Evolutionary conservation across 2,329 filamentous ascomycete genomes (phyloP).

Genomic region (Talaromyces sp.): DNA sequence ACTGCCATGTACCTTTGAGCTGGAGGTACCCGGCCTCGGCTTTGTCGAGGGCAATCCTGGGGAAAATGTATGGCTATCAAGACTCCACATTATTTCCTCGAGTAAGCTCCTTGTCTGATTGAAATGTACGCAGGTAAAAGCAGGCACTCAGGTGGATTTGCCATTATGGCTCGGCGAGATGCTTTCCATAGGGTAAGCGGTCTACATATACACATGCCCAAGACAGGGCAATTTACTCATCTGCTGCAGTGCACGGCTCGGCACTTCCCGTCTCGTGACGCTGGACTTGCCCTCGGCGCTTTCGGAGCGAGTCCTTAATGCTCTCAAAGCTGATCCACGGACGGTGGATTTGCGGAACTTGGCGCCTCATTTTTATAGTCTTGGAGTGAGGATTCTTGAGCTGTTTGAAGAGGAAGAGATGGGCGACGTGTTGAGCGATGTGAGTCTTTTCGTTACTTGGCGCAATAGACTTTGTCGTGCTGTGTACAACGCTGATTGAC

Average conservation of each 20-base stretch:
- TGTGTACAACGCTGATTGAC: not conserved
- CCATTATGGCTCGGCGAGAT: slow-evolving; percentile 95
- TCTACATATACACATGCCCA: not conserved
- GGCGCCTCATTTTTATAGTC: slow-evolving; percentile 79
- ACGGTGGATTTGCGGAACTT: slow-evolving; percentile 78
- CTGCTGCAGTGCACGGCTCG: slow-evolving; percentile 33
- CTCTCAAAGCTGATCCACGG: slow-evolving; percentile 81
- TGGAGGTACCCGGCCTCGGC: slow-evolving; percentile 79
- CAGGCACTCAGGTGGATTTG: slow-evolving; percentile 72
- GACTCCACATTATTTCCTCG: not conserved
- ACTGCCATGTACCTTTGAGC: slow-evolving; percentile 90
- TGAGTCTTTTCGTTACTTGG: slow-evolving; percentile 17
- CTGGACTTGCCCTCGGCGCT: slow-evolving; percentile 77
- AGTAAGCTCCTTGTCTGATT: not conserved
- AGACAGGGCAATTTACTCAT: not conserved
- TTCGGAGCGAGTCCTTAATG: slow-evolving; percentile 74
- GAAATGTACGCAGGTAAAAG: slow-evolving; percentile 58
- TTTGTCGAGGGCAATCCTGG: slow-evolving; percentile 80
- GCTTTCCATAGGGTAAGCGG: slow-evolving; percentile 52
- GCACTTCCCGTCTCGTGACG: slow-evolving; percentile 58
- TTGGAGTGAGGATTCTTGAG: slow-evolving; percentile 80
- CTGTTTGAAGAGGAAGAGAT: slow-evolving; percentile 86
- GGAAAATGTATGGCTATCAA: slow-evolving; percentile 39
- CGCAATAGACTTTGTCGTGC: not conserved
- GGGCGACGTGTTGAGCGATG: slow-evolving; percentile 60